Percentiles rank a stretch among this genome's conserved stretches.
Evolutionary conservation across 192 early-diverging fungal species (phyloP).

Genomic region (Umbelopsis ramanniana): DNA sequence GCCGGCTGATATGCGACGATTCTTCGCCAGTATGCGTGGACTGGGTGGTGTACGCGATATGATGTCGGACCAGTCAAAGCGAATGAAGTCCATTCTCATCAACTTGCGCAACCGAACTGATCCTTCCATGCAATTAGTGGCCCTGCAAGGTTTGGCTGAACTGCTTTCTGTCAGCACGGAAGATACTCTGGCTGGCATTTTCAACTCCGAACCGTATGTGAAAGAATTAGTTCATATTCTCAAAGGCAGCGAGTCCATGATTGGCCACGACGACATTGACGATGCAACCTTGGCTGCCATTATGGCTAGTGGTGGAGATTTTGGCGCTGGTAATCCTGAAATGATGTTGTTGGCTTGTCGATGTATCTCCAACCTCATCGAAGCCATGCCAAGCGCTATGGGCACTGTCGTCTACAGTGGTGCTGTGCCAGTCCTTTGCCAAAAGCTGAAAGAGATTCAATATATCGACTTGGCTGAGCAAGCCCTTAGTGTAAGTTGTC

Average conservation of each 20-base stretch:
- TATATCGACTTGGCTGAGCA: conserved; percentile 95
- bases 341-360: conserved; percentile 90
- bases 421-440: conserved; percentile 70
- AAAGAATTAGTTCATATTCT: conserved; percentile 71
- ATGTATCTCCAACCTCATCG: conserved; percentile 88
- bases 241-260: conserved; percentile 46
- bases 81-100: conserved; percentile 62
- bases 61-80: conserved; percentile 43
- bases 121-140: conserved; percentile 75
- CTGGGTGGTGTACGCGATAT: conserved; percentile 44
- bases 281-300: conserved; percentile 47
- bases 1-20: conserved; percentile 24
- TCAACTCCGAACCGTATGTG: conserved; percentile 69
- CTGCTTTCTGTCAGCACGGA: conserved; percentile 80
- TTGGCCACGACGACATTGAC: conserved; percentile 39
- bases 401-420: conserved; percentile 69
- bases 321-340: conserved; percentile 63
- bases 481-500: conserved; percentile 65
- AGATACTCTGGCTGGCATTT: conserved; percentile 61
- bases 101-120: conserved; percentile 62
- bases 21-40: conserved; percentile 37
- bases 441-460: conserved; percentile 82
- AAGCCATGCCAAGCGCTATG: conserved; percentile 77
- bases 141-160: conserved; percentile 84
- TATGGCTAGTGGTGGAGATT: conserved; percentile 45